These are phyloP conservation scores for Porcisia hertigi DNA, from an alignment of 208 protist species.

Conservation along the genomic window DNA sequence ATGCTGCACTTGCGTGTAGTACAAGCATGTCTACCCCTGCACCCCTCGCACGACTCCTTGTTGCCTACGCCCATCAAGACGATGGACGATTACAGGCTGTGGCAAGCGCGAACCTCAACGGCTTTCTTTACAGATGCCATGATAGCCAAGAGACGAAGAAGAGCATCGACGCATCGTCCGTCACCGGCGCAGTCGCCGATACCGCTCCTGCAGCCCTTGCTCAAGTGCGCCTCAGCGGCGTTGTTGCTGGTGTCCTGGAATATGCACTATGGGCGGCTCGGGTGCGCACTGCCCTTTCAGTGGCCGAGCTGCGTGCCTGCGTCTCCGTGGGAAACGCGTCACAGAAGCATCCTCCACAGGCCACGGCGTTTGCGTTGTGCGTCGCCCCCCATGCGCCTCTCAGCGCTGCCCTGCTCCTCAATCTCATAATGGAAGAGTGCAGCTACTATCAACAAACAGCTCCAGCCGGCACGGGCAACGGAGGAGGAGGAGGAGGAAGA, in stretches of 20 bases:
- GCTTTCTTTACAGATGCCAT: not conserved
- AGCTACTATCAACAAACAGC: constrained; percentile 19
- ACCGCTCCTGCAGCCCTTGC: constrained; percentile 3
- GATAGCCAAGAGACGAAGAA: not conserved
- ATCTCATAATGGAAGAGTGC: constrained; percentile 22
- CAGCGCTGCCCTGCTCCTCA: constrained; percentile 26
- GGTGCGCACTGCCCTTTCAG: constrained; percentile 19
- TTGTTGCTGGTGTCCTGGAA: constrained; percentile 67
- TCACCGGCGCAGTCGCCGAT: not conserved
- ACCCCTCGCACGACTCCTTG: constrained; percentile 28
- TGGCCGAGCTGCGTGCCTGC: constrained; percentile 16
- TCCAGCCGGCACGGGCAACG: constrained; percentile 3
- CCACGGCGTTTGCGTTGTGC: not conserved
- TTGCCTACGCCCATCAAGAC: constrained; percentile 23
- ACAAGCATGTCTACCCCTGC: constrained; percentile 16
- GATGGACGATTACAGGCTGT: constrained; percentile 19
- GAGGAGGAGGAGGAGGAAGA: too few species aligned
- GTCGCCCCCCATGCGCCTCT: constrained; percentile 7
- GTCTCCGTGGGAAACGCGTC: constrained; percentile 9
- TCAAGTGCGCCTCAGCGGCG: constrained; percentile 34
- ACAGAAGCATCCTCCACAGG: not conserved
- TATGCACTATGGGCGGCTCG: constrained; percentile 43
- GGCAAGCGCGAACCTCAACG: not conserved
- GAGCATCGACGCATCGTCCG: not conserved
- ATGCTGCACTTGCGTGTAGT: constrained; percentile 24